These are phyloP conservation scores for Tolypocladium pustulatum DNA, from an alignment of 2,329 filamentous ascomycete genomes.

Conservation along the genomic window DNA sequence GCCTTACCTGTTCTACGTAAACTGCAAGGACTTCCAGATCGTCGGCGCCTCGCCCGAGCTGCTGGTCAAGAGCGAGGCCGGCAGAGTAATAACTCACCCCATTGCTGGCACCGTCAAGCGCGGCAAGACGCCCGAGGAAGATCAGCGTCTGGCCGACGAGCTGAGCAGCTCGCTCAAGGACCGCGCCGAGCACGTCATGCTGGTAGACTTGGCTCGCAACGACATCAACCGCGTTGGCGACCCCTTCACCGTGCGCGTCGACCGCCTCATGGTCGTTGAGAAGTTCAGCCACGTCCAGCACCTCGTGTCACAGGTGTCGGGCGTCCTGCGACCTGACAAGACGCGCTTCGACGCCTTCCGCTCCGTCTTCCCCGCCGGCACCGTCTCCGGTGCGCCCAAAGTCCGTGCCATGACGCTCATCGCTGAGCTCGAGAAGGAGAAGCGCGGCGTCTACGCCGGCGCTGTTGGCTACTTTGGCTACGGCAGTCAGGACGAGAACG, in stretches of 20 bases:
- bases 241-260: constrained; percentile 78
- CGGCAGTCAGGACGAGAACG: constrained; percentile 55
- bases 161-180: constrained; percentile 79
- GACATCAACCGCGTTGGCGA: constrained; percentile 95
- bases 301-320: constrained; percentile 89
- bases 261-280: constrained; percentile 88
- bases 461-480: constrained; percentile 97
- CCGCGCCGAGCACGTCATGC: constrained; percentile 91
- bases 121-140: constrained; percentile 70
- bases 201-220: constrained; percentile 91
- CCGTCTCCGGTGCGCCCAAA: constrained; percentile 90
- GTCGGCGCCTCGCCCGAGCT: constrained; percentile 92
- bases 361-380: constrained; percentile 93
- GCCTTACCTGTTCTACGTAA: constrained; percentile 93
- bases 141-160: constrained; percentile 67
- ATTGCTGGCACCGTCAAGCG: constrained; percentile 94
- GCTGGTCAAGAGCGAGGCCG: constrained; percentile 79
- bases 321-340: constrained; percentile 71
- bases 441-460: constrained; percentile 89
- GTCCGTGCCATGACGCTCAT: constrained; percentile 96
- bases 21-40: constrained; percentile 87
- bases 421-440: constrained; percentile 85
- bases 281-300: constrained; percentile 97
- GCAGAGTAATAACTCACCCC: constrained; percentile 87
- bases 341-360: constrained; percentile 93